phyloP scores from a whole-genome alignment of 1,284 basidiomycete species.

The Leccinum brunneo-olivaceum region DNA sequence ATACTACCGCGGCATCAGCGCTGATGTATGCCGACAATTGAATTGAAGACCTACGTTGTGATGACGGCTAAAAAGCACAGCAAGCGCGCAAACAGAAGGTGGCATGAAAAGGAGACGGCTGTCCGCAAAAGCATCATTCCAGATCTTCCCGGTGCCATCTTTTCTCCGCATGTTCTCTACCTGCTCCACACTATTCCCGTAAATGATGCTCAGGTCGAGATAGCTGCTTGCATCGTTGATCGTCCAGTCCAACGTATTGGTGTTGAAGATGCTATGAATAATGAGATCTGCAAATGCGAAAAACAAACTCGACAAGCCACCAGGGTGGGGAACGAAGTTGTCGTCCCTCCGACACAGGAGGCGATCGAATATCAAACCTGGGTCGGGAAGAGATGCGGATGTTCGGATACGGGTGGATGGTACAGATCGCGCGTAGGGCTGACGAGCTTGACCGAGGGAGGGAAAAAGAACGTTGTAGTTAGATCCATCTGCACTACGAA shows the following conservation, averaged over 20 bases:
- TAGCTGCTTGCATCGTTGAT: conserved; percentile 71
- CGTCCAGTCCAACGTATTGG: conserved; percentile 44
- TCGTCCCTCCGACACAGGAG: conserved; percentile 50
- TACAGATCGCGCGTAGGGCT: conserved; percentile 70
- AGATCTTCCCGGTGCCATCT: conserved; percentile 61
- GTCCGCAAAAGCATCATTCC: conserved; percentile 68
- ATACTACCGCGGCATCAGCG: conserved; percentile 39
- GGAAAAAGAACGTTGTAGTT: conserved; percentile 53
- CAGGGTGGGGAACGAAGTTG: conserved; percentile 47
- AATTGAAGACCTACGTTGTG: conserved; percentile 50
- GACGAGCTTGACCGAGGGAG: conserved; percentile 50
- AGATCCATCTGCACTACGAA: conserved; percentile 50
- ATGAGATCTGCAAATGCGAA: conserved; percentile 76
- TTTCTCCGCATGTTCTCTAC: conserved; percentile 47
- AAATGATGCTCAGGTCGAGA: conserved; percentile 71
- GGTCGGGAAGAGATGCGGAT: conserved; percentile 51
- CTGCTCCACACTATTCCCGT: conserved; percentile 53
- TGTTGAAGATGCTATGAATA: conserved; percentile 71
- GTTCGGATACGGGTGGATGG: conserved; percentile 44
- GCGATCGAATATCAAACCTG: conserved; percentile 66
- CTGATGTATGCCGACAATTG: neutral
- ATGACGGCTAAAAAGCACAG: conserved; percentile 67
- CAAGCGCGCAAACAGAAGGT: conserved; percentile 60
- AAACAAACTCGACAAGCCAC: conserved; percentile 60
- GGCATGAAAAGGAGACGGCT: conserved; percentile 67